Conservation (phyloP, 2,329 filamentous ascomycete genomes). For the Talaromyces atroroseus region DNA sequence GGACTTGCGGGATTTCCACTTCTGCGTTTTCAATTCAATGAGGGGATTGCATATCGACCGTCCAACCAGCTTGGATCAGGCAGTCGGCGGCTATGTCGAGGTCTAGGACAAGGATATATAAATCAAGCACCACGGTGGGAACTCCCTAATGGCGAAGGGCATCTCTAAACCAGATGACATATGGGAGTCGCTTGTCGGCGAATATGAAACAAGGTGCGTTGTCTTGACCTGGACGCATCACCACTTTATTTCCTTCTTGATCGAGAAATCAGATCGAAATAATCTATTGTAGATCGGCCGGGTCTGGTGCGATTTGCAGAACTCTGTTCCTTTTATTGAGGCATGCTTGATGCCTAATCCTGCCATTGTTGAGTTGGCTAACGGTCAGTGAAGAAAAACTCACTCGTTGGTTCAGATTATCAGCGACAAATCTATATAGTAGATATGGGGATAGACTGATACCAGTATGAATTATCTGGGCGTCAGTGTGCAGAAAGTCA, state of each 20-base stretch:
- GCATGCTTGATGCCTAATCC: no score
- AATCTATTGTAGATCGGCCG: no score
- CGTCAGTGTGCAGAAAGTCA: constrained; percentile 33
- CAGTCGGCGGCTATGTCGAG: background rate
- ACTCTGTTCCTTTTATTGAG: no score
- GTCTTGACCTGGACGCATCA: background rate
- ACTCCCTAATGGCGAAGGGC: background rate
- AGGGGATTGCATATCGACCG: background rate
- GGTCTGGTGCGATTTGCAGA: no score
- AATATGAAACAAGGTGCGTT: background rate
- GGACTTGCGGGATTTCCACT: background rate
- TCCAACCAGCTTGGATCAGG: background rate
- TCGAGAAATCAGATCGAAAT: no score
- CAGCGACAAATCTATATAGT: background rate
- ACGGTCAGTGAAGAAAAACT: constrained; percentile 12
- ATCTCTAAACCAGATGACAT: background rate
- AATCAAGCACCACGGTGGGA: background rate
- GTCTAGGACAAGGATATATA: background rate
- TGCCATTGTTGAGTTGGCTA: no score
- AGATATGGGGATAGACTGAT: background rate
- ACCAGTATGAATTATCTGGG: constrained; percentile 29
- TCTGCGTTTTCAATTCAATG: background rate
- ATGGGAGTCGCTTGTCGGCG: background rate
- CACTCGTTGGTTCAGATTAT: constrained; percentile 34
- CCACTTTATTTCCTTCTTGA: no score